phyloP scores from a whole-genome alignment of 352 stramenopile species.

The Bremia lactucae region DNA sequence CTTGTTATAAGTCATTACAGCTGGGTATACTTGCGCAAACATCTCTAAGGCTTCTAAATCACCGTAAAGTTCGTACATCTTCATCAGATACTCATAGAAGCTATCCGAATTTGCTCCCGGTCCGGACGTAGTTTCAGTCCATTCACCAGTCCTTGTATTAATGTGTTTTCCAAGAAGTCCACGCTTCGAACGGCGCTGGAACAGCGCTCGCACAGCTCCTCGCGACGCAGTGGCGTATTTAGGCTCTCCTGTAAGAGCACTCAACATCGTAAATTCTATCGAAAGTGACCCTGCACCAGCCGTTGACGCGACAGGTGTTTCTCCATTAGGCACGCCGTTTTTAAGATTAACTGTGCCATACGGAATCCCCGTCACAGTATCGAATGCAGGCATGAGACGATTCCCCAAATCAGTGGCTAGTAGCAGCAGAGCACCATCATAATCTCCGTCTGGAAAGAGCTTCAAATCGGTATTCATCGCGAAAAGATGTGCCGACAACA shows the following conservation, averaged over 20 bases:
- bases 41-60: conserved; percentile 90
- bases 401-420: conserved; percentile 93
- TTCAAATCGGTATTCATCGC: conserved; percentile 40
- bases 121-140: conserved; percentile 69
- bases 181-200: conserved; percentile 52
- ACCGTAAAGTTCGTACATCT: conserved; percentile 93
- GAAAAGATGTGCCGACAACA: conserved; percentile 86
- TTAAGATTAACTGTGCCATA: conserved; percentile 96
- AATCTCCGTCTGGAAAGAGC: conserved; percentile 58
- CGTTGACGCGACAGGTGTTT: conserved; percentile 93
- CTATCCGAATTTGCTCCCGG: conserved; percentile 93
- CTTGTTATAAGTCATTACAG: conserved; percentile 56
- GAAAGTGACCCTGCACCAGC: conserved; percentile 92
- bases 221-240: conserved; percentile 60
- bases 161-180: conserved; percentile 95
- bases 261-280: conserved; percentile 96
- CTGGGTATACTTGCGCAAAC: conserved; percentile 66
- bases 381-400: conserved; percentile 92
- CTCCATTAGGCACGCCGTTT: conserved; percentile 74
- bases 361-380: conserved; percentile 92
- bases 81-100: conserved; percentile 98
- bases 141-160: conserved; percentile 82
- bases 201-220: conserved; percentile 68
- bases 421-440: conserved; percentile 87
- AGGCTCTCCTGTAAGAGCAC: conserved; percentile 55